Evolutionary conservation across 345 rosid genomes (phyloP).

Genomic region (Citrus australasica): DNA sequence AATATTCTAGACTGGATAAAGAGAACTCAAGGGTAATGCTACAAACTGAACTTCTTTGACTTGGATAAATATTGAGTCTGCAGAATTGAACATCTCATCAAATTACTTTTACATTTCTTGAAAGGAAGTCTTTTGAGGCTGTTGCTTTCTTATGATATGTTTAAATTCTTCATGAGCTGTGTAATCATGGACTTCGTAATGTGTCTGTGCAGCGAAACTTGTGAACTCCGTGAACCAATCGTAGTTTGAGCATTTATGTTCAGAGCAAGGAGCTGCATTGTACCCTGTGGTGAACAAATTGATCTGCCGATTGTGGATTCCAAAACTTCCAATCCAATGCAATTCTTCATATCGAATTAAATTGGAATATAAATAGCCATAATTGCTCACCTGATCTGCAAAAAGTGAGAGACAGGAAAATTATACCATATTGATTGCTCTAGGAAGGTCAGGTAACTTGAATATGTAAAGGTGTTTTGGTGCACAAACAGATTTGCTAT

Average conservation of each 20-base stretch:
- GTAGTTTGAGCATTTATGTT: not conserved
- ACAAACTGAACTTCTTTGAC: not conserved
- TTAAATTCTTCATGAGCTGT: not conserved
- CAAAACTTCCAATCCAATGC: too few relatives aligned
- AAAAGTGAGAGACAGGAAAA: too few relatives aligned
- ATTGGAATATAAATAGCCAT: too few relatives aligned
- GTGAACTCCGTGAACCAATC: not conserved
- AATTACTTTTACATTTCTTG: not conserved
- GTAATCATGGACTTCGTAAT: not conserved
- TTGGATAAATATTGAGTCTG: not conserved
- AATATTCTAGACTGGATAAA: constrained; percentile 60
- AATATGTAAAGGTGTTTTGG: not conserved
- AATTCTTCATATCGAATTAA: too few relatives aligned
- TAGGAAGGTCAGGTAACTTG: not conserved
- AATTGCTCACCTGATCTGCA: too few relatives aligned
- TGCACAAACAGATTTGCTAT: not conserved
- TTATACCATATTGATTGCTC: not conserved
- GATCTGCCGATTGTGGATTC: too few relatives aligned
- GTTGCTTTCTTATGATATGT: not conserved
- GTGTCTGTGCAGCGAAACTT: constrained; percentile 1
- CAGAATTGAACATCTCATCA: not conserved
- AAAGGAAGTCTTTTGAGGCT: not conserved
- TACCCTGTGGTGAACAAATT: not conserved
- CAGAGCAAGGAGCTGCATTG: not conserved
- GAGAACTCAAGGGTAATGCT: constrained; percentile 26